These are phyloP conservation scores for Candida coquimbonensis DNA, from an alignment of 805 yeast species.

Conservation along the genomic window DNA sequence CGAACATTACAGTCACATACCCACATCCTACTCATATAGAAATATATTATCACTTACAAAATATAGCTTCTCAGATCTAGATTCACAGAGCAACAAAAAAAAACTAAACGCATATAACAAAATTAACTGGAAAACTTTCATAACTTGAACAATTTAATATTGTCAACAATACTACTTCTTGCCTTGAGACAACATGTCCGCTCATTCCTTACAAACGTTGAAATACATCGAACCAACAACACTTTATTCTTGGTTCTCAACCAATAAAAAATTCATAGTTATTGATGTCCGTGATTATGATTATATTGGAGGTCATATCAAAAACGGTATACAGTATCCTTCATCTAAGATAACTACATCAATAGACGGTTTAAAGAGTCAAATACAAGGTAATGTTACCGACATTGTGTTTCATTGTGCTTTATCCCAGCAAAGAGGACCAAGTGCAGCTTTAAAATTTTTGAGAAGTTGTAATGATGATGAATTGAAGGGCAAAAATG, in stretches of 20 bases:
- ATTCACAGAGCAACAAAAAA: too few species aligned
- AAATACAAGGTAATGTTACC: slow-evolving; percentile 20
- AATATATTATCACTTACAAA: too few species aligned
- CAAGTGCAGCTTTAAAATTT: slow-evolving; percentile 68
- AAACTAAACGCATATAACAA: too few species aligned
- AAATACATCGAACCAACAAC: slow-evolving; percentile 39
- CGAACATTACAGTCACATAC: too few species aligned
- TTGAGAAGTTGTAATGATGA: slow-evolving; percentile 25
- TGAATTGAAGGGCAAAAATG: slow-evolving; percentile 32
- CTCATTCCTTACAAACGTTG: slow-evolving; percentile 15
- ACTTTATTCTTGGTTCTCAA: slow-evolving; percentile 39
- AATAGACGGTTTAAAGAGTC: background rate
- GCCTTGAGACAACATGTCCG: too few species aligned
- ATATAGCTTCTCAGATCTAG: too few species aligned
- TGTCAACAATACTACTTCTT: too few species aligned
- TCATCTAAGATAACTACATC: slow-evolving; percentile 9
- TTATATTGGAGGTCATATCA: slow-evolving; percentile 68
- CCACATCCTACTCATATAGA: too few species aligned
- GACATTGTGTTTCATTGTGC: slow-evolving; percentile 87
- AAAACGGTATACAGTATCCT: slow-evolving; percentile 50
- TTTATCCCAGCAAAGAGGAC: slow-evolving; percentile 87
- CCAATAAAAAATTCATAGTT: slow-evolving; percentile 39
- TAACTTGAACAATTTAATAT: too few species aligned
- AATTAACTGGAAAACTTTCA: too few species aligned
- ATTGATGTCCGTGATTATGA: slow-evolving; percentile 87